phyloP scores from a whole-genome alignment of 2,329 filamentous ascomycete species.

The Amesomyces nigricolor region DNA sequence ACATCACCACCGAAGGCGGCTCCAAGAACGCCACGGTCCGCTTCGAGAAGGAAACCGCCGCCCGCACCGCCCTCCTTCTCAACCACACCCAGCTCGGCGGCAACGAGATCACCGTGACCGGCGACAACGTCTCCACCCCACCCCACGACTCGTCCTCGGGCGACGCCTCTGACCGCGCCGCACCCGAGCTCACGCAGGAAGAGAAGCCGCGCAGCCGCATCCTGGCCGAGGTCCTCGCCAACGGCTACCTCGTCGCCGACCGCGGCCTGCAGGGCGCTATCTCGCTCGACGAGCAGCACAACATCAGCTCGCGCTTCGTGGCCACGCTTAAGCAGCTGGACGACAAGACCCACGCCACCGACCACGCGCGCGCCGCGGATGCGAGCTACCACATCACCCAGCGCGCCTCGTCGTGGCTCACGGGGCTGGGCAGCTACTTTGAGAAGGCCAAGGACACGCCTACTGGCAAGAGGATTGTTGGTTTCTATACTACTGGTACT shows the following conservation, averaged over 20 bases:
- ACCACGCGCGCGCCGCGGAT: conserved; percentile 80
- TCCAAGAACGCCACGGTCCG: conserved; percentile 83
- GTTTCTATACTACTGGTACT: conserved; percentile 79
- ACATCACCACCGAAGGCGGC: conserved; percentile 63
- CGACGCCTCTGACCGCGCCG: conserved; percentile 49
- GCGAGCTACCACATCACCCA: conserved; percentile 75
- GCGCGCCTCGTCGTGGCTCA: conserved; percentile 59
- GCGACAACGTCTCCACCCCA: conserved; percentile 54
- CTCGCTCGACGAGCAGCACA: conserved; percentile 83
- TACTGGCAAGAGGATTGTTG: conserved; percentile 78
- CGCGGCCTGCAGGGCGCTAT: conserved; percentile 75
- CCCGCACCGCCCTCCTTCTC: conserved; percentile 92
- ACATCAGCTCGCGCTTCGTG: conserved; percentile 75
- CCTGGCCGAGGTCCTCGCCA: conserved; percentile 90
- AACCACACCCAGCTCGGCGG: conserved; percentile 93
- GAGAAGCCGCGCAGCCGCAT: conserved; percentile 95
- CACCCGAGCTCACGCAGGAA: conserved; percentile 81
- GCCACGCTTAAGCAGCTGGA: conserved; percentile 71
- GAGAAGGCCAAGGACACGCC: conserved; percentile 86
- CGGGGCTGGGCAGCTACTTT: conserved; percentile 79
- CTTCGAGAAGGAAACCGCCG: conserved; percentile 94
- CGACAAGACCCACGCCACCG: conserved; percentile 77
- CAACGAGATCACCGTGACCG: conserved; percentile 72
- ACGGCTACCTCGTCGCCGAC: conserved; percentile 80
- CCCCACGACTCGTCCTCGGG: conserved; percentile 47